Conservation (phyloP, 441 rosid species). For the Pelargonium cotyledonis region DNA sequence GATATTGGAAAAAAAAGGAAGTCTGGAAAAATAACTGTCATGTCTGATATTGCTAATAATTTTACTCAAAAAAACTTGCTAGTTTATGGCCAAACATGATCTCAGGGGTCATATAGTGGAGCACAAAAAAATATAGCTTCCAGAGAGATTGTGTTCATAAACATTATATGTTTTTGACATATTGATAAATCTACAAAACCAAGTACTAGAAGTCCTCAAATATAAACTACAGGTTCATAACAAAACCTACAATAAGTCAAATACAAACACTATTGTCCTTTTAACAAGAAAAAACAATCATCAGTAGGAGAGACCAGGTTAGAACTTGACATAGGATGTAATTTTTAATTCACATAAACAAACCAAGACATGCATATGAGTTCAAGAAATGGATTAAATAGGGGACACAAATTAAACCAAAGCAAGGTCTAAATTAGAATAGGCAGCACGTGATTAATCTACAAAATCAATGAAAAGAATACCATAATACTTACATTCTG, state of each 20-base stretch:
- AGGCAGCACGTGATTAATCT: background rate
- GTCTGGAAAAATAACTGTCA: background rate
- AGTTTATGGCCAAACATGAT: background rate
- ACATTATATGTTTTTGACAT: background rate
- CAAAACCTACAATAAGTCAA: background rate
- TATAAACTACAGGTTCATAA: background rate
- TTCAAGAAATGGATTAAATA: background rate
- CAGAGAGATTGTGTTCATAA: background rate
- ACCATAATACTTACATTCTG: conserved; percentile 54
- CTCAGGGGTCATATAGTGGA: background rate
- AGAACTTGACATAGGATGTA: background rate
- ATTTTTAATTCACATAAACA: background rate
- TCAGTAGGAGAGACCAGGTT: background rate
- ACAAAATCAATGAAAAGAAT: conserved; percentile 5
- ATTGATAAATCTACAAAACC: background rate
- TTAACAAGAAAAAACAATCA: background rate
- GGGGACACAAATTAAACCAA: background rate
- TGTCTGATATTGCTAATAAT: background rate
- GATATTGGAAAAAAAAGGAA: background rate
- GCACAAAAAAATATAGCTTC: background rate
- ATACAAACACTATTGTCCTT: background rate
- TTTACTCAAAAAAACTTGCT: background rate
- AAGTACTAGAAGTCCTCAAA: background rate
- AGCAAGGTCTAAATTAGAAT: background rate
- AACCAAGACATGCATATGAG: background rate